Conservation (phyloP, 441 rosid species). For the Bocquillonia castaneifolia region DNA sequence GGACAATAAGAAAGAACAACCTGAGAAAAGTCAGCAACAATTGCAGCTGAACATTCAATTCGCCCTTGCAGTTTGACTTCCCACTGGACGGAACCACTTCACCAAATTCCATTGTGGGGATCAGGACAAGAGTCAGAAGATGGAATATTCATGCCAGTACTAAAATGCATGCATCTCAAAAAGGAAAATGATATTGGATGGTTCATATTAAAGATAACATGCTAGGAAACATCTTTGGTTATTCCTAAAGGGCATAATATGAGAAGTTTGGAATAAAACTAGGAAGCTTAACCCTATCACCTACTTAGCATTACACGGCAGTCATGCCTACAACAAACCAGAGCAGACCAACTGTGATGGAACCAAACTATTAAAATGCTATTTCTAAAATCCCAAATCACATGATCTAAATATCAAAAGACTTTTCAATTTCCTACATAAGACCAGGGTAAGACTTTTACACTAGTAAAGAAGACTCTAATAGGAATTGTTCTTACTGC, state of each 20-base stretch:
- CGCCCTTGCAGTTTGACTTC: conserved; percentile 68
- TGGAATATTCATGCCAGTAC: conserved; percentile 5
- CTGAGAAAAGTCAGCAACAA: conserved; percentile 75
- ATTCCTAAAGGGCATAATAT: neutral
- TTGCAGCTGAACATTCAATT: conserved; percentile 78
- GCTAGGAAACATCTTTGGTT: neutral
- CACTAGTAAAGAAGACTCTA: neutral
- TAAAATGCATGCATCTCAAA: conserved; percentile 13
- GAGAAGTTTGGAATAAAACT: neutral
- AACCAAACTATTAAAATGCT: neutral
- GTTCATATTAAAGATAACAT: neutral
- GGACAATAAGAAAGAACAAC: conserved; percentile 33
- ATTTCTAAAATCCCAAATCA: conserved; percentile 3
- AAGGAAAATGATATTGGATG: neutral
- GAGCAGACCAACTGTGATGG: neutral
- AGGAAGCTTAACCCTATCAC: neutral
- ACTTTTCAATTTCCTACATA: neutral
- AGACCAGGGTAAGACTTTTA: neutral
- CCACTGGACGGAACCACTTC: conserved; percentile 82
- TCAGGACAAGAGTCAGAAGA: conserved; percentile 18
- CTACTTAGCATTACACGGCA: neutral
- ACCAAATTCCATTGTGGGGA: conserved; percentile 16
- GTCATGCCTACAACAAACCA: neutral
- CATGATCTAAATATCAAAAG: neutral
- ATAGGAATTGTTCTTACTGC: neutral